Base-by-base conservation (phyloP, 495 filamentous ascomycete species). In the Tuber aestivum region DNA sequence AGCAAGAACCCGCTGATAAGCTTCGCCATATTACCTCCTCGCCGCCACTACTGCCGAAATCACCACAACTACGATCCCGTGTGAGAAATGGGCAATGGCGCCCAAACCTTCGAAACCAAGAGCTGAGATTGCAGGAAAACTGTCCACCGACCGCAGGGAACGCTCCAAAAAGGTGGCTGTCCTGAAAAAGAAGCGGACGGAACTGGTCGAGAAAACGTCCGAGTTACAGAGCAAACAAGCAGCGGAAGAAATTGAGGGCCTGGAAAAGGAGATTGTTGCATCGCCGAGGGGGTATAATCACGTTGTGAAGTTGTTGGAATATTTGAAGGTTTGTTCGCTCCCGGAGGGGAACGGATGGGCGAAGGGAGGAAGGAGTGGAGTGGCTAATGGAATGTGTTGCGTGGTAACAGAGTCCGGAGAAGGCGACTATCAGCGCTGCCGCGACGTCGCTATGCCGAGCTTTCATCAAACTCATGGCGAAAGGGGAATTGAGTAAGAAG, bases 251-350 rank as follows among this genome's bases (percentile, higher is more conserved):
- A 77, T 83, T 35, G 72, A 83, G 23, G 72, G 70, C 71, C 41
- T 79, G 16, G 81, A 83, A 70, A 76, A 79, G 38, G 78, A 76
- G 16, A 83, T 83, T 37, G 69, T 76, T 40, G 78, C 75, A 72
- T 96, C 93, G 40, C 91, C 90, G 75, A 92, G 92, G 83, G 87
- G 97, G 83, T 97, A 95, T 87, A 97, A 99, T 86, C 94, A 95
- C 79, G 96, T 97, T 81, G 90, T 90, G 14, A 90, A 86, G 0
- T 84, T 98, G 61, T 86, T 96, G 48, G 86, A 87, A 14, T 85
- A 90, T 78, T 85, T 90, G 16, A 85, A 88, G 83, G 83, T 85
- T 32, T 41, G 79, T 73, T 61, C 27, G 6, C 14, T 27, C 4
- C 32, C 32, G 56, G 56, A 35, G 56, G 27, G 56, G 32, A 27